Evolutionary conservation across 805 yeast species (phyloP).

Genomic region (Gaillardinia entomophila): DNA sequence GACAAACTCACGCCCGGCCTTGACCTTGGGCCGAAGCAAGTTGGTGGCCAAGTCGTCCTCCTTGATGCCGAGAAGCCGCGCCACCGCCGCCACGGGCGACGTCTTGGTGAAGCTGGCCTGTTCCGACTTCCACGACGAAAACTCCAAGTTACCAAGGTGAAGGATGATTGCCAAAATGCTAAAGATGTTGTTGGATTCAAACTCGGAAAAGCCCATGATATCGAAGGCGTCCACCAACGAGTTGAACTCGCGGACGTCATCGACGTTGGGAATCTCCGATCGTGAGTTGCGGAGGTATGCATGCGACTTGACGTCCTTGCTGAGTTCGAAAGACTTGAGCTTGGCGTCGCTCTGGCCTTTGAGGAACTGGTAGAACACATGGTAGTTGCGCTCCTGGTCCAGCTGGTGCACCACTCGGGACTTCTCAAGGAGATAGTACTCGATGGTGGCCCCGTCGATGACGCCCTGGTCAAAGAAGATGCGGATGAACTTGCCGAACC

Average conservation of each 20-base stretch:
- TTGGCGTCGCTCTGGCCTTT: slow-evolving; percentile 52
- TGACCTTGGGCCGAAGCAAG: slow-evolving; percentile 74
- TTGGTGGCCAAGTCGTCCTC: slow-evolving; percentile 46
- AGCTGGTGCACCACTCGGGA: slow-evolving; percentile 84
- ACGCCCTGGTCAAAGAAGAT: slow-evolving; percentile 66
- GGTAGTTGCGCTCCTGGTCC: slow-evolving; percentile 80
- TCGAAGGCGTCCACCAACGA: slow-evolving; percentile 61
- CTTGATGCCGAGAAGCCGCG: slow-evolving; percentile 61
- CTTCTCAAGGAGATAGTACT: slow-evolving; percentile 90
- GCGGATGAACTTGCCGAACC: slow-evolving; percentile 94
- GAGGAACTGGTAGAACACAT: slow-evolving; percentile 83
- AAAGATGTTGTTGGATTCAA: slow-evolving; percentile 55
- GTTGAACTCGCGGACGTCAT: slow-evolving; percentile 67
- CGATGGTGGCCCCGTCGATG: slow-evolving; percentile 85
- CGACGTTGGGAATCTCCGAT: slow-evolving; percentile 60
- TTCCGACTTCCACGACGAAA: slow-evolving; percentile 59
- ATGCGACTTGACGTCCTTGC: slow-evolving; percentile 35
- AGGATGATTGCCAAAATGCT: slow-evolving; percentile 68
- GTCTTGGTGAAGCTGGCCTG: slow-evolving; percentile 66
- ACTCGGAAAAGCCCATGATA: slow-evolving; percentile 61
- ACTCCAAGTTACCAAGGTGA: slow-evolving; percentile 80
- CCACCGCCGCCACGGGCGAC: slow-evolving; percentile 44
- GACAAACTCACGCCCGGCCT: slow-evolving; percentile 85
- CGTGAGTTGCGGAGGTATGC: slow-evolving; percentile 55
- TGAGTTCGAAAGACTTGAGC: slow-evolving; percentile 42